Evolutionary conservation across 2,329 filamentous ascomycete genomes (phyloP).

Genomic region (Sodiomyces alkalinus): DNA sequence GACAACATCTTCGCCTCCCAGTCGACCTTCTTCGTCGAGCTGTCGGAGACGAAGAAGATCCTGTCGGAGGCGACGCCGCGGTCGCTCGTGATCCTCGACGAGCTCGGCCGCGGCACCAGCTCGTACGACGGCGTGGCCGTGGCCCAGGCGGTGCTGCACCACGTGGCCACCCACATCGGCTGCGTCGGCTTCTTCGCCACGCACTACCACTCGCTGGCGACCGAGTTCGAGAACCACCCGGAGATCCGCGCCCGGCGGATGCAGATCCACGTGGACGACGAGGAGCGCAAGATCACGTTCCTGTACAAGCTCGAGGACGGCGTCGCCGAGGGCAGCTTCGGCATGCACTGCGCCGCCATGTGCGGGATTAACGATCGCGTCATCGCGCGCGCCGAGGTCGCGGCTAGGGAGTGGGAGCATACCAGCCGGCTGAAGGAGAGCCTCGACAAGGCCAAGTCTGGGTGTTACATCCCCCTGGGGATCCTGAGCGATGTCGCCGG

Average conservation of each 20-base stretch:
- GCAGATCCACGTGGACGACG: conserved; percentile 87
- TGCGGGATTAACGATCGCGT: conserved; percentile 78
- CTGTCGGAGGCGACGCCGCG: conserved; percentile 84
- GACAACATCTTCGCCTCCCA: conserved; percentile 98
- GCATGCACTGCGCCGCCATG: conserved; percentile 98
- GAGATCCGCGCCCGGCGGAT: conserved; percentile 79
- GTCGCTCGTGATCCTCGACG: conserved; percentile 90
- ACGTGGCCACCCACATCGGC: conserved; percentile 83
- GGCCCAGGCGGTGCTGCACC: conserved; percentile 92
- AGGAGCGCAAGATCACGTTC: conserved; percentile 79
- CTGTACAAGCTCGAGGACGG: conserved; percentile 87
- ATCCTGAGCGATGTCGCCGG: conserved; percentile 77
- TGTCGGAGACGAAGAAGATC: conserved; percentile 97
- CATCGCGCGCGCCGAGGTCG: conserved; percentile 74
- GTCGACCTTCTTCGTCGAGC: conserved; percentile 94
- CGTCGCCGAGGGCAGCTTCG: conserved; percentile 90
- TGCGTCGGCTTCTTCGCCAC: conserved; percentile 95
- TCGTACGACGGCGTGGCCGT: conserved; percentile 96
- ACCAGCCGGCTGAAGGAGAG: conserved; percentile 82
- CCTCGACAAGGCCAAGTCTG: conserved; percentile 63
- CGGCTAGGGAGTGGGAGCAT: conserved; percentile 88
- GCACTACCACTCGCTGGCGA: conserved; percentile 87
- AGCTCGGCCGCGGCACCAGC: conserved; percentile 85
- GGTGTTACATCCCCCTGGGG: conserved; percentile 71
- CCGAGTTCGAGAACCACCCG: conserved; percentile 79